Conservation (phyloP, 1,139 yeast genomes). For the Lodderomyces beijingensis region DNA sequence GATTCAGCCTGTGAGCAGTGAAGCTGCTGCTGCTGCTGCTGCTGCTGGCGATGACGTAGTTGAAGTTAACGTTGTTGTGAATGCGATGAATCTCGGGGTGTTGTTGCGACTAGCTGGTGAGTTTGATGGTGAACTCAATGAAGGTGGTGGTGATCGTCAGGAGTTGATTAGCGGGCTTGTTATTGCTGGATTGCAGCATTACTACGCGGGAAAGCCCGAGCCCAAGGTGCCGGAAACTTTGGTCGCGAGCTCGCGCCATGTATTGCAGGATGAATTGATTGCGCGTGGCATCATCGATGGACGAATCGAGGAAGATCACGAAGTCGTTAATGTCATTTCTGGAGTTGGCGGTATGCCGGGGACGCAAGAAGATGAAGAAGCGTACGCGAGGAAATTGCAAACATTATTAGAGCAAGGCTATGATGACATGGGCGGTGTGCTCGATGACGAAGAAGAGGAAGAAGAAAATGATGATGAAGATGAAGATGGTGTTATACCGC, state of each 20-base stretch:
- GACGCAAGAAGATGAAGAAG: slow-evolving; percentile 6
- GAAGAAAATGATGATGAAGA: slow-evolving; percentile 7
- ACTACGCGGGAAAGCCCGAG: slow-evolving; percentile 11
- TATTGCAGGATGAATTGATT: slow-evolving; percentile 11
- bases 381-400: slow-evolving; percentile 7
- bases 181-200: slow-evolving; percentile 30
- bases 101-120: slow-evolving; percentile 50
- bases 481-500: slow-evolving; percentile 6
- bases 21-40: too few species aligned
- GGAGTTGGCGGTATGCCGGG: neutral
- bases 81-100: slow-evolving; percentile 21
- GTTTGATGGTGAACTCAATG: neutral
- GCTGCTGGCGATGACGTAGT: slow-evolving; percentile 27
- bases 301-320: slow-evolving; percentile 7
- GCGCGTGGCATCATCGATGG: slow-evolving; percentile 6
- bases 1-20: slow-evolving; percentile 2
- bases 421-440: slow-evolving; percentile 3
- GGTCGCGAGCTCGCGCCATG: slow-evolving; percentile 5
- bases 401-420: slow-evolving; percentile 8
- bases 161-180: slow-evolving; percentile 41
- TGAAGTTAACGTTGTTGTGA: slow-evolving; percentile 32
- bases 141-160: neutral
- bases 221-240: slow-evolving; percentile 5
- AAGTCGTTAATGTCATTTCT: slow-evolving; percentile 6
- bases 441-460: slow-evolving; percentile 6